Base-by-base conservation (phyloP, 345 rosid species). In the Diplotaxis tenuifolia region DNA sequence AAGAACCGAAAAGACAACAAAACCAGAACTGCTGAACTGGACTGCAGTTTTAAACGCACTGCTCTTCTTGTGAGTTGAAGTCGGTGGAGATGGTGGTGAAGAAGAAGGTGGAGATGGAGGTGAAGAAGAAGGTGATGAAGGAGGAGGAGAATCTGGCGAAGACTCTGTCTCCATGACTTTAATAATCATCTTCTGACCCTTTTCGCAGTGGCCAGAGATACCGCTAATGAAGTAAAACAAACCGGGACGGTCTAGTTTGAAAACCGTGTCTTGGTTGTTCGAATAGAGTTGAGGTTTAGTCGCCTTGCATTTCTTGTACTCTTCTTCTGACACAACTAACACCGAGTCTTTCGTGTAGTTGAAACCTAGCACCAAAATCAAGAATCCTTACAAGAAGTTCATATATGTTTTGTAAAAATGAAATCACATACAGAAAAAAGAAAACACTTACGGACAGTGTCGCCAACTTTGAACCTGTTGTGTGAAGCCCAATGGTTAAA, bases 401-500 rank as follows among this genome's bases (percentile, higher is more conserved):
- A 62, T 56, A 22, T 15, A 36, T 58, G 3, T 20, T 61, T n/a
- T 45, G 60, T 21, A 58, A 58, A 34, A 38, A 71, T 45, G 50
- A 45, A 63, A 32, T 11, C 12, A 11, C 28, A 21, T 28, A 15
- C 11, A 40, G 49, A 38, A 11, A 25, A 57, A 20, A 23, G 12
- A 7, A 19, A 7, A 19, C 1, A 79, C 93, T 81, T 84, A 87
- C 96, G 86, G 67, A 87, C 23, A 9, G 86, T 72, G 63, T 93
- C 98, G 3, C 82, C 80, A 50, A 85, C 75, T 74, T 82, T 82
- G 78, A 93, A 90, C 65, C 97, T 86, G 71, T 90, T 85, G 6
- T 76, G 58, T 11, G 97, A 87, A 9, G 97, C 97, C 97, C 97
- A 93, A 19, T 82, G 60, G 71, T 93, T 93, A 84, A 83, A 93